A percentile compares a stretch with the other conserved stretches of the same genome.
These are phyloP conservation scores for Tolypocladium endophyticum DNA, from an alignment of 2,329 filamentous ascomycete genomes.

Conservation along the genomic window DNA sequence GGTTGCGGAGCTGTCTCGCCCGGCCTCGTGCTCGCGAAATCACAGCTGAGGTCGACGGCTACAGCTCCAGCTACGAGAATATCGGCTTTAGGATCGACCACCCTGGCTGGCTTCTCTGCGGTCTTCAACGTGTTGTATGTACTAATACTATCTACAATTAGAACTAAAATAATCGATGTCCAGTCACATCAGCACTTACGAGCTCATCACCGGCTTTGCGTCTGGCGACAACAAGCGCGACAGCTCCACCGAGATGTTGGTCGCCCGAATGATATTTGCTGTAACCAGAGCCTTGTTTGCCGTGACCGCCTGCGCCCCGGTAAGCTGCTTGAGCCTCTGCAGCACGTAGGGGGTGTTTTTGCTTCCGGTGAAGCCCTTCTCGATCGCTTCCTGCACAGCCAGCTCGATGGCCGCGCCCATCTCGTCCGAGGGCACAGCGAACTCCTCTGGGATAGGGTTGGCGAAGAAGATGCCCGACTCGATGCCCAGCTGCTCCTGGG, in stretches of 20 bases:
- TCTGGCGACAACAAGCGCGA: constrained; percentile 29
- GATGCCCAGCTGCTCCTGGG: constrained; percentile 62
- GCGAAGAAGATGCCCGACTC: constrained; percentile 77
- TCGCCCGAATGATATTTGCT: constrained; percentile 43
- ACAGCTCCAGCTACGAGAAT: constrained; percentile 87
- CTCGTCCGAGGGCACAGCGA: constrained; percentile 57
- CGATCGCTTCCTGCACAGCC: constrained; percentile 54
- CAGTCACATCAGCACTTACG: constrained; percentile 23
- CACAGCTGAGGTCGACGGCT: constrained; percentile 78
- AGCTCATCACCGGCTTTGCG: constrained; percentile 16
- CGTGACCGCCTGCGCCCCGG: constrained; percentile 55
- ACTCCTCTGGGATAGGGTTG: constrained; percentile 69
- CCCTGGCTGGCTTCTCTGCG: constrained; percentile 5
- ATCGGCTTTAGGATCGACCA: constrained; percentile 33
- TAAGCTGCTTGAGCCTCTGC: constrained; percentile 67
- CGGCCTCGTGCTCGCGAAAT: constrained; percentile 39
- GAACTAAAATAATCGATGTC: constrained; percentile 11
- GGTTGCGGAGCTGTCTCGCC: constrained; percentile 34
- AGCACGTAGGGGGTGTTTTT: constrained; percentile 81
- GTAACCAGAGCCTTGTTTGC: constrained; percentile 60
- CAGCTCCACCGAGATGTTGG: constrained; percentile 43
- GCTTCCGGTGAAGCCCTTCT: constrained; percentile 58
- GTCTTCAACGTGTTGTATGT: constrained; percentile 8
- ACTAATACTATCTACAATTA: constrained; percentile 24
- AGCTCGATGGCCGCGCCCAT: constrained; percentile 61